These are phyloP conservation scores for Russula abietina DNA, from an alignment of 768 basidiomycete genomes.

Conservation along the genomic window DNA sequence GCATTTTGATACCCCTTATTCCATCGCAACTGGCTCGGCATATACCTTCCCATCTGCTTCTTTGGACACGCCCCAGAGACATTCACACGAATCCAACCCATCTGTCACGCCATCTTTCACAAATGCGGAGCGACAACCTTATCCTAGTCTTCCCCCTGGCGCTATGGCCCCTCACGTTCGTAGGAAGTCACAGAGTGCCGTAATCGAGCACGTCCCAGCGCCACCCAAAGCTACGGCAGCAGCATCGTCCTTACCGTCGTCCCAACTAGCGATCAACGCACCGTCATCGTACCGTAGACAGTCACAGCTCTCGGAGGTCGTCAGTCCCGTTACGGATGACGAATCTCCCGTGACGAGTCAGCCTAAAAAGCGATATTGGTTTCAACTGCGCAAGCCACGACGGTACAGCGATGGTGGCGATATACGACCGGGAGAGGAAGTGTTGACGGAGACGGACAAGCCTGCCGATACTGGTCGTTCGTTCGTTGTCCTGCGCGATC, in stretches of 20 bases:
- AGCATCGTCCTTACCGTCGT: background rate
- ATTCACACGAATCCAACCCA: conserved; percentile 20
- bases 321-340: conserved; percentile 21
- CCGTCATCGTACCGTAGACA: conserved; percentile 17
- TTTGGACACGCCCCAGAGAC: conserved; percentile 33
- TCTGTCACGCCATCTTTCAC: conserved; percentile 24
- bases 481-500: conserved; percentile 33
- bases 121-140: conserved; percentile 20
- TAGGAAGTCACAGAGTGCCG: conserved; percentile 77
- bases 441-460: background rate
- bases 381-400: conserved; percentile 22
- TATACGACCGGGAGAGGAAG: background rate
- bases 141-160: conserved; percentile 47
- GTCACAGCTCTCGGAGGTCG: conserved; percentile 18
- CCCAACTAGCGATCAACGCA: background rate
- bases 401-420: conserved; percentile 23
- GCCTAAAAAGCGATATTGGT: conserved; percentile 25
- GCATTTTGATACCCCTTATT: conserved; percentile 80
- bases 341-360: conserved; percentile 15
- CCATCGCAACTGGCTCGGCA: conserved; percentile 44
- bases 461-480: conserved; percentile 25
- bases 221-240: background rate
- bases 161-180: conserved; percentile 67
- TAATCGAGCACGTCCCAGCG: conserved; percentile 58
- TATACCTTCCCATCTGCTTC: conserved; percentile 51